Base-by-base conservation (phyloP, 1,139 yeast species). In the Entelexis paramagnoliae region DNA sequence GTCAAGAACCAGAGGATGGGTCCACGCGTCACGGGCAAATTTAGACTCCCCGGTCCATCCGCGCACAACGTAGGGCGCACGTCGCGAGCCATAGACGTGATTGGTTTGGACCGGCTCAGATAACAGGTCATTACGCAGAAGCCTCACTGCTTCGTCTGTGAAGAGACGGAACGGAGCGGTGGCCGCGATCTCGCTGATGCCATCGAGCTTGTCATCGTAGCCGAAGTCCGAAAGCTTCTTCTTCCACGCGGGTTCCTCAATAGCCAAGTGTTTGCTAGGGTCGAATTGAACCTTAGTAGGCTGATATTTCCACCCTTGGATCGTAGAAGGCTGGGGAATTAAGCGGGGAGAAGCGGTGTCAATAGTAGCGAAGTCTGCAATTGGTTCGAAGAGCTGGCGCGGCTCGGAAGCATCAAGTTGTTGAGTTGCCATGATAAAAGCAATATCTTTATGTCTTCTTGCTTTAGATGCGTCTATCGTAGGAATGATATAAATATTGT, bases 101-200 rank as follows among this genome's bases (percentile, higher is more conserved):
- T 71, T 66, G 54, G 67, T 59, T 52, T 77, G 74, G 2, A 68
- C 64, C 2, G 44, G 45, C 19, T 45, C 53, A 8, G 53, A 50
- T 3, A 52, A 36, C 10, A 52, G 41, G 40, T 76, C 77, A 55
- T 72, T 72, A 63, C 75, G 73, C 81, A 78, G 77, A 40, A 78
- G 72, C 24, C 69, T 70, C 49, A 77, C 67, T 1, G 81, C 81
- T 57, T 77, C 81, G 36, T 74, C 74, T 1, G 80, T 76, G 62
- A 78, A 78, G 32, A 78, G 66, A 3, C 79, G 79, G 63, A 78
- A 78, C 1, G 81, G 80, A 51, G 76, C 78, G 51, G 74, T 68
- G 14, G 75, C 81, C 4, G 52, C 59, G 13, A 56, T 26, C 22
- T 42, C 46, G 16, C 56, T 49, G 26, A 56, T 50, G 8, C 50